Base-by-base conservation (phyloP, 139 green algal species). In the Haematococcus lacustris region DNA sequence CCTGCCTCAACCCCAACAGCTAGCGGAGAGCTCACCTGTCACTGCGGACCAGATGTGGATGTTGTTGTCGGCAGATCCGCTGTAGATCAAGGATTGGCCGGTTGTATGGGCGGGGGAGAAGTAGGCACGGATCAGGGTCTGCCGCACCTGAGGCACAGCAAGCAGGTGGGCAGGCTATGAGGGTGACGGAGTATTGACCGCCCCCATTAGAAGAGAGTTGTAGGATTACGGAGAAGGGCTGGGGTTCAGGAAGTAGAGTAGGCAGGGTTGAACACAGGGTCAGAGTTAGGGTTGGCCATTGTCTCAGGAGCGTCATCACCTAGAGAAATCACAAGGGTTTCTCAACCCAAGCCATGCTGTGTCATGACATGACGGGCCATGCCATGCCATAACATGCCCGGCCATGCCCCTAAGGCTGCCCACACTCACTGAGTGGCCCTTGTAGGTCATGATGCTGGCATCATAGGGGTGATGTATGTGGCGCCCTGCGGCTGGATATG, bases 111-210 rank as follows among this genome's bases (percentile, higher is more conserved):
- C 37, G 28, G 80, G 78, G 38, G 51, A 73, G 67, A 93, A 98
- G 86, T 98, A 97, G 13, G 89, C 86, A 3, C 95, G 79, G 43
- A 98, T 97, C 50, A 99, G 92, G 3, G 95, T 98, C 64, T 89
- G 79, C 13, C 94, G 80, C 37, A 96, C 76, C 76, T 82, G 62
- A 38, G 30, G 28, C 4, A 32, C 43, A 66, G 28, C 9, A 68
- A 47, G n/a, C 61, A 68, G 9, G 32, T 65, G 47, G 47, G 47
- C 47, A 57, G 47, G 21, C 13, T 21, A 57, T 57, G 47, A 57
- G 30, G 64, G n/a, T n/a, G n/a, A n/a, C n/a, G n/a, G n/a, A n/a
- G n/a, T n/a, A n/a, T n/a, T n/a, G n/a, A n/a, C n/a, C n/a, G n/a
- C n/a, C n/a, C n/a, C n/a, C n/a, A n/a, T n/a, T n/a, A n/a, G n/a